A percentile compares a stretch with the other conserved stretches of the same genome.
Evolutionary conservation across 73 alveolate genomes (phyloP).

Genomic region (Durusdinium trenchii): DNA sequence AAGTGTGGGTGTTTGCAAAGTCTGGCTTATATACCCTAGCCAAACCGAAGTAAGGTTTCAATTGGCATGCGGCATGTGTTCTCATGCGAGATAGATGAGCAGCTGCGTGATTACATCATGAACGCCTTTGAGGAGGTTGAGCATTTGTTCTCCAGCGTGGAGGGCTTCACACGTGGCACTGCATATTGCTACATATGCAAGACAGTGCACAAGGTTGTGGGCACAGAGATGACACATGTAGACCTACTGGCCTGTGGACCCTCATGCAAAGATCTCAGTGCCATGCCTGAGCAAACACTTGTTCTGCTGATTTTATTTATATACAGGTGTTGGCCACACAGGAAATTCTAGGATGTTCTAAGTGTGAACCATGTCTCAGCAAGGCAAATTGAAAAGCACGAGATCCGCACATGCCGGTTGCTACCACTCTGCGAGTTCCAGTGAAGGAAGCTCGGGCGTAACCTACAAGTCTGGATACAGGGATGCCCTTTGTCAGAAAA

Average conservation of each 20-base stretch:
- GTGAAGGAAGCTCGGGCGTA: not conserved
- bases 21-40: too few species aligned
- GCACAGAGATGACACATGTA: not conserved
- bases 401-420: too few species aligned
- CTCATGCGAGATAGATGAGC: not conserved
- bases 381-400: too few species aligned
- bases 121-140: not conserved
- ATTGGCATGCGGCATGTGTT: not conserved
- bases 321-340: too few species aligned
- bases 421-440: too few species aligned
- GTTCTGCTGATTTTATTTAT: too few species aligned
- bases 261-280: not conserved
- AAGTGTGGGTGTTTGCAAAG: too few species aligned
- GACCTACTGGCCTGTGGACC: not conserved
- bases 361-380: too few species aligned
- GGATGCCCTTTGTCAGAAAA: not conserved
- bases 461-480: not conserved
- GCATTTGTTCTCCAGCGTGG: not conserved
- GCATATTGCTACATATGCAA: not conserved
- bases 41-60: too few species aligned
- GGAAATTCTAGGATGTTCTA: too few species aligned
- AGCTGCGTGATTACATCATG: not conserved
- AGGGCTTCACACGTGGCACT: not conserved
- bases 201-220: not conserved
- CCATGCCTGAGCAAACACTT: not conserved